A percentile compares a stretch with the other conserved stretches of the same genome.
Conservation (phyloP, 2,329 filamentous ascomycete species). For the Beauveria sp. region DNA sequence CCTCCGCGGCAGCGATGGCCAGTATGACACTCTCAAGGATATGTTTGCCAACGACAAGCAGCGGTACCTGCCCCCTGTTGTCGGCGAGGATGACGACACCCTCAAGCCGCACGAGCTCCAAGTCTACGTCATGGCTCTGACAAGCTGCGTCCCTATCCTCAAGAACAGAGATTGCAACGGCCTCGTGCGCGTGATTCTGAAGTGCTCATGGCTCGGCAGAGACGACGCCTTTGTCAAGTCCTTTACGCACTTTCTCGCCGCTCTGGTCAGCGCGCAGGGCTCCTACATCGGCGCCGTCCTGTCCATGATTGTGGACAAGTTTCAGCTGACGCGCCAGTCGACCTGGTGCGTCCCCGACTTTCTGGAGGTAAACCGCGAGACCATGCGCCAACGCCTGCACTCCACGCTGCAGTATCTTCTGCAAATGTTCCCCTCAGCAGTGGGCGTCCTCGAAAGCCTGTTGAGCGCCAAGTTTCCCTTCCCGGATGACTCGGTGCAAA, state of each 20-base stretch:
- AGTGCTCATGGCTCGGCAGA: constrained; percentile 57
- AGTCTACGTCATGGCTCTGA: constrained; percentile 55
- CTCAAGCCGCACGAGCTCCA: constrained; percentile 49
- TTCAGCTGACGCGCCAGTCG: constrained; percentile 47
- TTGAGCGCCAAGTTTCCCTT: constrained; percentile 66
- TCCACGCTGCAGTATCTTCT: constrained; percentile 68
- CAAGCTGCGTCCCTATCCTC: constrained; percentile 52
- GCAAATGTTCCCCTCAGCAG: constrained; percentile 72
- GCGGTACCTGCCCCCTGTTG: constrained; percentile 30
- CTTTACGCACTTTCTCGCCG: constrained; percentile 61
- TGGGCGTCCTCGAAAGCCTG: constrained; percentile 59
- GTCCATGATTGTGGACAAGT: constrained; percentile 72
- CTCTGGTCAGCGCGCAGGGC: constrained; percentile 75
- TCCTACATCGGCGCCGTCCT: constrained; percentile 69
- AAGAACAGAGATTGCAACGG: constrained; percentile 50
- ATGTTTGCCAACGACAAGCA: constrained; percentile 46
- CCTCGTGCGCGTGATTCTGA: constrained; percentile 51
- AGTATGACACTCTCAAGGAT: constrained; percentile 54
- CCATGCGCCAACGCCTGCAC: constrained; percentile 69
- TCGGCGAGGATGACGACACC: constrained; percentile 39
- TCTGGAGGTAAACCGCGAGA: constrained; percentile 52
- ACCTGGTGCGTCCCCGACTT: constrained; percentile 44
- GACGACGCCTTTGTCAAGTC: constrained; percentile 58
- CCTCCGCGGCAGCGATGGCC: constrained; percentile 48
- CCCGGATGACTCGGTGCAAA: constrained; percentile 64